Conservation (phyloP, 2,329 filamentous ascomycete genomes). For the Apiospora pterosperma region DNA sequence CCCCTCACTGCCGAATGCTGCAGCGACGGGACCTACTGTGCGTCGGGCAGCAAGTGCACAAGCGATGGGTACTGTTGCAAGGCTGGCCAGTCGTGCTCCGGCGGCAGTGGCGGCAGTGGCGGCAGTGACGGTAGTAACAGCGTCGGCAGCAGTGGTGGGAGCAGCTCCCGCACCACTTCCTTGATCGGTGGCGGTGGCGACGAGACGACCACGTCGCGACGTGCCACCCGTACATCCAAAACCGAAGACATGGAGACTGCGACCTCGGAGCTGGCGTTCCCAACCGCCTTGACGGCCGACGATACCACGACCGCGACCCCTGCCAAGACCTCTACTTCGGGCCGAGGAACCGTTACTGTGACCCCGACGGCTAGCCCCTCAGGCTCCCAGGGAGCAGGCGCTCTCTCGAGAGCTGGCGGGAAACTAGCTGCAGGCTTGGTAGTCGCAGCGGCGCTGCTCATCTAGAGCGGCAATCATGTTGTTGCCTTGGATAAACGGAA, state of each 20-base stretch:
- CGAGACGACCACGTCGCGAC: not conserved
- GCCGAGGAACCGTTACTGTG: not conserved
- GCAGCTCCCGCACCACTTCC: not conserved
- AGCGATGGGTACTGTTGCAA: constrained; percentile 8
- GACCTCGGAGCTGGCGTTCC: not conserved
- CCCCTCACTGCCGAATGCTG: constrained; percentile 20
- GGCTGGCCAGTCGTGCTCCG: constrained; percentile 14
- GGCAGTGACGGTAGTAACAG: not conserved
- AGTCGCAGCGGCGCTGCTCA: not conserved
- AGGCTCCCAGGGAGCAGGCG: not conserved
- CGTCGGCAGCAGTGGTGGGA: not conserved
- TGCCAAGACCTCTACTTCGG: not conserved
- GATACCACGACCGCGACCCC: not conserved
- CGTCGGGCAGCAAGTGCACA: constrained; percentile 20
- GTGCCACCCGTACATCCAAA: not conserved
- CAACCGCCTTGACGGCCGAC: not conserved
- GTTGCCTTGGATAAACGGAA: not conserved
- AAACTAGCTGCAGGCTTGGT: not conserved
- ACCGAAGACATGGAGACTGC: not conserved
- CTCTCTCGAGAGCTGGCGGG: not conserved
- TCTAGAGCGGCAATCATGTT: not conserved
- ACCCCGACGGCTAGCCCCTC: not conserved
- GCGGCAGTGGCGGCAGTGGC: constrained; percentile 10
- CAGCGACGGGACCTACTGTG: constrained; percentile 17
- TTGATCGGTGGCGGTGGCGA: not conserved